Evolutionary conservation across 1,139 yeast genomes (phyloP).

Genomic region (Lodderomyces elongisporus): DNA sequence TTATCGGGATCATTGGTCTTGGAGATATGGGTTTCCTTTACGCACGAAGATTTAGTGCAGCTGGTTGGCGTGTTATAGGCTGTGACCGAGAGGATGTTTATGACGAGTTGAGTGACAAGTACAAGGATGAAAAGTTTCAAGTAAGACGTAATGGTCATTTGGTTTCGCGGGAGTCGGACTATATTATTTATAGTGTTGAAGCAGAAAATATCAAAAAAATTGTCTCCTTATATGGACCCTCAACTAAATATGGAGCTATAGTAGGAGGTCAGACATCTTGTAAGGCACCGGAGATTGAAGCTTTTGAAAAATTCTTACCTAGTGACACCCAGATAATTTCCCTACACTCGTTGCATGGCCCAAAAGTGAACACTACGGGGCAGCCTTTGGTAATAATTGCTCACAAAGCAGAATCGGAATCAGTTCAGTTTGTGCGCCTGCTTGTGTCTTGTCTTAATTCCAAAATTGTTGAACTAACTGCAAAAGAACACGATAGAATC

Average conservation of each 20-base stretch:
- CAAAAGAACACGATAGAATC: conserved; percentile 83
- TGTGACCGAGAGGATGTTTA: conserved; percentile 77
- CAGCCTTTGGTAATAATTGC: conserved; percentile 86
- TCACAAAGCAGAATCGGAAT: conserved; percentile 60
- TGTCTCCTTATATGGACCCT: conserved; percentile 73
- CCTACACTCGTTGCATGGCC: conserved; percentile 93
- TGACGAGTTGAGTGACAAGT: conserved; percentile 41
- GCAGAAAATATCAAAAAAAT: conserved; percentile 74
- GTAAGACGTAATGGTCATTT: conserved; percentile 71
- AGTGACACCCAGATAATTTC: conserved; percentile 76
- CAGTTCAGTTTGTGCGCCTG: conserved; percentile 55
- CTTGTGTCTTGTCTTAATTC: conserved; percentile 72
- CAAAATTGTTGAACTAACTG: conserved; percentile 71
- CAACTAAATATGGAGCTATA: conserved; percentile 80
- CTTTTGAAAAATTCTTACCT: conserved; percentile 75
- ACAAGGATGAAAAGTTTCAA: conserved; percentile 41
- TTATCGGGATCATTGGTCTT: conserved; percentile 84
- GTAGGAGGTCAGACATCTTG: conserved; percentile 99
- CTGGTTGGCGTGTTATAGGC: conserved; percentile 90
- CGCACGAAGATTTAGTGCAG: conserved; percentile 68
- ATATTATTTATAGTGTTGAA: conserved; percentile 83
- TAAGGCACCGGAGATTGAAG: conserved; percentile 82
- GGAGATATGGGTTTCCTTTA: conserved; percentile 96
- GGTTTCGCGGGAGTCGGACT: conserved; percentile 78
- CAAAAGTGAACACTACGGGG: conserved; percentile 80